Conservation (phyloP, 352 stramenopile genomes). For the Pythium rishiriense region DNA sequence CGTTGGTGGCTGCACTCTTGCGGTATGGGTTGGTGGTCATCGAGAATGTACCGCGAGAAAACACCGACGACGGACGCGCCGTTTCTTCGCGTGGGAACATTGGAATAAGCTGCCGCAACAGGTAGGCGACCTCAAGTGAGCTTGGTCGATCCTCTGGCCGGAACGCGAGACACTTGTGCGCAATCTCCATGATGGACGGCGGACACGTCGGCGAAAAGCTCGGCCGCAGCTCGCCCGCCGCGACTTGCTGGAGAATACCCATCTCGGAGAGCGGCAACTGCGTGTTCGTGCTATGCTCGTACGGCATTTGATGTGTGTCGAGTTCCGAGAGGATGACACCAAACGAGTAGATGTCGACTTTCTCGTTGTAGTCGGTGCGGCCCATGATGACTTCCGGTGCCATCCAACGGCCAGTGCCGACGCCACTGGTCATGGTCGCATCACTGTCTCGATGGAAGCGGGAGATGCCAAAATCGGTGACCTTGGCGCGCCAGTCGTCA, state of each 20-base stretch:
- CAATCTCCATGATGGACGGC: constrained; percentile 22
- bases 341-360: constrained; percentile 42
- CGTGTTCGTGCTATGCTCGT: neutral
- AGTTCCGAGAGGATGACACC: constrained; percentile 32
- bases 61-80: constrained; percentile 21
- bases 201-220: constrained; percentile 28
- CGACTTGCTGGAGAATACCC: constrained; percentile 27
- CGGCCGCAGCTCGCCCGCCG: constrained; percentile 22
- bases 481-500: constrained; percentile 32
- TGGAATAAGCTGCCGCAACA: constrained; percentile 22
- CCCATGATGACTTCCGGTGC: constrained; percentile 40
- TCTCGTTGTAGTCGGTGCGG: constrained; percentile 28
- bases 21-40: constrained; percentile 11
- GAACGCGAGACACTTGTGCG: constrained; percentile 29
- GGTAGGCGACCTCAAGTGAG: constrained; percentile 17
- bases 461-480: constrained; percentile 37
- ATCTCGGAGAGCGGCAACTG: constrained; percentile 17
- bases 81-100: constrained; percentile 19
- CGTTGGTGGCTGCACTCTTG: constrained; percentile 11
- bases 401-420: constrained; percentile 39
- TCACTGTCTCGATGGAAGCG: constrained; percentile 28
- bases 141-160: constrained; percentile 20
- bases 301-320: constrained; percentile 28
- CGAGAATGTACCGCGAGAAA: constrained; percentile 14
- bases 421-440: constrained; percentile 29